Evolutionary conservation across 495 filamentous ascomycete genomes (phyloP).

Genomic region (Lindgomyces ingoldianus): DNA sequence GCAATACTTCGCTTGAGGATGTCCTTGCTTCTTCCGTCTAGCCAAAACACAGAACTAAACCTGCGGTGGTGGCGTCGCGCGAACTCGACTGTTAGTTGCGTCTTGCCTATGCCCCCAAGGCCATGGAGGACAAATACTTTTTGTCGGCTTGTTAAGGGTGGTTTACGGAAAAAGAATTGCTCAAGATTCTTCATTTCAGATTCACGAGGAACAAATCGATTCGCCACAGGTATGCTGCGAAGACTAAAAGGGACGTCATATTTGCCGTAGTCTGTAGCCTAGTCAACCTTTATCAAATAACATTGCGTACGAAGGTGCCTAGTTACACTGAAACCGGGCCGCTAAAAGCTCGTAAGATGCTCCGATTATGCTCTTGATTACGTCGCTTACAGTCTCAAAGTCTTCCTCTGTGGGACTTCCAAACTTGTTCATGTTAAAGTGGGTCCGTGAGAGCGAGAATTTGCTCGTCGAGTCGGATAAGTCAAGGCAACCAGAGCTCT

Average conservation of each 20-base stretch:
- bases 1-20: conserved; percentile 32
- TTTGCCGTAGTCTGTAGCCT: too few relatives aligned
- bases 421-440: conserved; percentile 36
- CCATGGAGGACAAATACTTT: conserved; percentile 25
- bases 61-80: conserved; percentile 24
- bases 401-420: conserved; percentile 31
- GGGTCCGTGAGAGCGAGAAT: conserved; percentile 28
- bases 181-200: conserved; percentile 36
- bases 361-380: too few relatives aligned
- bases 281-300: too few relatives aligned
- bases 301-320: too few relatives aligned
- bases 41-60: conserved; percentile 36
- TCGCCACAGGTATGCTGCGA: too few relatives aligned
- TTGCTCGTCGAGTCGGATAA: conserved; percentile 19
- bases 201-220: too few relatives aligned
- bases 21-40: conserved; percentile 27
- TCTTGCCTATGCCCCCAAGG: conserved; percentile 34
- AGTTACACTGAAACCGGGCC: too few relatives aligned
- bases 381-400: too few relatives aligned
- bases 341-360: too few relatives aligned
- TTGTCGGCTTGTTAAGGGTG: conserved; percentile 20
- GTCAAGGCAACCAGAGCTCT: conserved; percentile 31
- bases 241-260: too few relatives aligned
- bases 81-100: conserved; percentile 33
- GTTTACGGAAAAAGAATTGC: conserved; percentile 21